These are phyloP conservation scores for Gremmenia infestans DNA, from an alignment of 2,329 filamentous ascomycete genomes.

Conservation along the genomic window DNA sequence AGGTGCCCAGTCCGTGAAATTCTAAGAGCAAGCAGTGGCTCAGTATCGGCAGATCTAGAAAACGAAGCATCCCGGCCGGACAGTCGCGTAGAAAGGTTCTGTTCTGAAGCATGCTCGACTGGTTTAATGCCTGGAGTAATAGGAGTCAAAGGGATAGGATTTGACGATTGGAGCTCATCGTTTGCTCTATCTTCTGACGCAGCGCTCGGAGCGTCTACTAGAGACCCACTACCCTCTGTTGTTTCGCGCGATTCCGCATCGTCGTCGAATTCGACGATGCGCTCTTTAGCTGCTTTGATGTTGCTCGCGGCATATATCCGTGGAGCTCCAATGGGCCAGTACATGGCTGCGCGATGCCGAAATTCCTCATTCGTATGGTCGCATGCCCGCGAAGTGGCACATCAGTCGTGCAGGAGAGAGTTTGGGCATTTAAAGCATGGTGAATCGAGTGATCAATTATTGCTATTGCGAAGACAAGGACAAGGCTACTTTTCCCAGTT, in stretches of 20 bases:
- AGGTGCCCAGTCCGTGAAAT: conserved; percentile 74
- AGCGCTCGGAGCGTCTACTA: conserved; percentile 25
- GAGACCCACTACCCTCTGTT: conserved; percentile 33
- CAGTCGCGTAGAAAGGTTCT: conserved; percentile 11
- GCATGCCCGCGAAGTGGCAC: conserved; percentile 28
- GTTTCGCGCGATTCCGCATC: conserved; percentile 43
- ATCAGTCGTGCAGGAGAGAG: not conserved
- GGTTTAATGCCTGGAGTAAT: conserved; percentile 53
- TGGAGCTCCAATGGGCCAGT: conserved; percentile 85
- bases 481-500: not conserved
- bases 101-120: conserved; percentile 49
- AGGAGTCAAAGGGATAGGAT: conserved; percentile 45
- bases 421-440: not conserved
- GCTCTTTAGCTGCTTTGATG: conserved; percentile 48
- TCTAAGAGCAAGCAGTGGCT: conserved; percentile 68
- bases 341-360: conserved; percentile 55
- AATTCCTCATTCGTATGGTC: conserved; percentile 31
- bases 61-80: conserved; percentile 10
- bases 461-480: not conserved
- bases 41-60: conserved; percentile 37
- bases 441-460: not conserved
- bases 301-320: conserved; percentile 76
- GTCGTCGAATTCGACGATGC: conserved; percentile 54
- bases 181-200: conserved; percentile 23
- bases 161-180: conserved; percentile 19